These are phyloP conservation scores for Saccharomyces hybrid DNA, from an alignment of 1,139 yeast genomes.

Conservation along the genomic window DNA sequence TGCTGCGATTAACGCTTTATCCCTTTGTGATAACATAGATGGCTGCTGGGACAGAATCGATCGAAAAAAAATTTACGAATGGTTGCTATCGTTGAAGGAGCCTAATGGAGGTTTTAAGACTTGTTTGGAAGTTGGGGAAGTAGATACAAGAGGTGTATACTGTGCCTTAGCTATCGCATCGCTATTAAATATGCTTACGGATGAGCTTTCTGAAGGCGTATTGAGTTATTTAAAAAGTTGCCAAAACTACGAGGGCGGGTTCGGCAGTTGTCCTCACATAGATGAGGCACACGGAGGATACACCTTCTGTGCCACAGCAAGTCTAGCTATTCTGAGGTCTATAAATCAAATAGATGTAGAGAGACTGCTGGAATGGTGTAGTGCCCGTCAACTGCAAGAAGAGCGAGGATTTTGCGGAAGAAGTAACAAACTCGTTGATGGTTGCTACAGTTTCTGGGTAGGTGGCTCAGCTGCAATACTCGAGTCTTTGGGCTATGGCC, in stretches of 20 bases:
- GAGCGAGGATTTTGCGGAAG: conserved; percentile 92
- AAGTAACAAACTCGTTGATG: conserved; percentile 89
- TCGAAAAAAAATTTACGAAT: conserved; percentile 44
- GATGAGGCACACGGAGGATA: conserved; percentile 98
- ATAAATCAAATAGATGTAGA: conserved; percentile 37
- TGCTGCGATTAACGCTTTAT: conserved; percentile 63
- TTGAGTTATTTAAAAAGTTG: conserved; percentile 59
- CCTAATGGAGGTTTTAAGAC: conserved; percentile 51
- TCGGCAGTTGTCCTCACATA: conserved; percentile 62
- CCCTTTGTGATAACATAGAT: conserved; percentile 43
- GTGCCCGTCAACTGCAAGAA: conserved; percentile 54
- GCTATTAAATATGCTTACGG: conserved; percentile 54
- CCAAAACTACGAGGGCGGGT: conserved; percentile 94
- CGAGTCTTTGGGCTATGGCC: conserved; percentile 26
- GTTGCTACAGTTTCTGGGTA: conserved; percentile 94
- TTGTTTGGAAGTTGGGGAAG: conserved; percentile 51
- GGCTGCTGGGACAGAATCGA: conserved; percentile 40
- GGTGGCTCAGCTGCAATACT: conserved; percentile 71
- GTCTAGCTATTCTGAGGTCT: conserved; percentile 39
- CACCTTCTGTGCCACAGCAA: conserved; percentile 82
- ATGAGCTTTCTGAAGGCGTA: conserved; percentile 49
- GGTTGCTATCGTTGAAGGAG: conserved; percentile 61
- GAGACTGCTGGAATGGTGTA: conserved; percentile 54
- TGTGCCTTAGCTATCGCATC: conserved; percentile 74
- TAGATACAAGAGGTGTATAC: conserved; percentile 80